Evolutionary conservation across 805 yeast genomes (phyloP).

Genomic region (Debaryomyces hansenii): DNA sequence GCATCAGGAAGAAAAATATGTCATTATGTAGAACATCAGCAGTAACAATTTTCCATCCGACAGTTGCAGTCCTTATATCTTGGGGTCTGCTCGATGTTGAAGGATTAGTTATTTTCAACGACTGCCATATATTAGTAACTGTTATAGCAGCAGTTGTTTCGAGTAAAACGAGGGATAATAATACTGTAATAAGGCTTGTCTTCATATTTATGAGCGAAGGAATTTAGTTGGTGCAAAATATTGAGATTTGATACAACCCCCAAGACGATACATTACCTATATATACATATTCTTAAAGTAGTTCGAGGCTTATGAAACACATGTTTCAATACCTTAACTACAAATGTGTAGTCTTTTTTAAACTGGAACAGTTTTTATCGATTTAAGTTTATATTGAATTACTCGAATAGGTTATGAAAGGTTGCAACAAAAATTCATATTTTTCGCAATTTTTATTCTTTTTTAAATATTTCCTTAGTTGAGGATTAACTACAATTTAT

Average conservation of each 20-base stretch:
- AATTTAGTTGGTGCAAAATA: background rate
- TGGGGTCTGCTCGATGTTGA: conserved; percentile 11
- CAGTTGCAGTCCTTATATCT: conserved; percentile 17
- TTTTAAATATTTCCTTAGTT: no score
- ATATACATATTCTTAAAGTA: conserved; percentile 1
- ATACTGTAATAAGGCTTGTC: background rate
- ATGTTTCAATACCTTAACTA: background rate
- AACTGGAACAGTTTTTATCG: no score
- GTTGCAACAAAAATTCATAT: background rate
- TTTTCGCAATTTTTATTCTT: background rate
- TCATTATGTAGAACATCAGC: conserved; percentile 8
- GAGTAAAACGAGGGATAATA: conserved; percentile 1
- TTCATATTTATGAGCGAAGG: background rate
- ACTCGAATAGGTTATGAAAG: background rate
- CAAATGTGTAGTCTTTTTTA: background rate
- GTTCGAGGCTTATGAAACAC: background rate
- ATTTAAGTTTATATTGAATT: background rate
- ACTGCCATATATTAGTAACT: conserved; percentile 6
- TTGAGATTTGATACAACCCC: background rate
- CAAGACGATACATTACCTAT: background rate
- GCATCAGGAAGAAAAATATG: conserved; percentile 10
- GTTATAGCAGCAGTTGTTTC: conserved; percentile 5
- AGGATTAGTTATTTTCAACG: conserved; percentile 9
- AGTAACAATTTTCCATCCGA: conserved; percentile 10
- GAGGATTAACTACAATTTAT: no score